Evolutionary conservation across 495 filamentous ascomycete species (phyloP).

Genomic region (Tetracladium setigerum): DNA sequence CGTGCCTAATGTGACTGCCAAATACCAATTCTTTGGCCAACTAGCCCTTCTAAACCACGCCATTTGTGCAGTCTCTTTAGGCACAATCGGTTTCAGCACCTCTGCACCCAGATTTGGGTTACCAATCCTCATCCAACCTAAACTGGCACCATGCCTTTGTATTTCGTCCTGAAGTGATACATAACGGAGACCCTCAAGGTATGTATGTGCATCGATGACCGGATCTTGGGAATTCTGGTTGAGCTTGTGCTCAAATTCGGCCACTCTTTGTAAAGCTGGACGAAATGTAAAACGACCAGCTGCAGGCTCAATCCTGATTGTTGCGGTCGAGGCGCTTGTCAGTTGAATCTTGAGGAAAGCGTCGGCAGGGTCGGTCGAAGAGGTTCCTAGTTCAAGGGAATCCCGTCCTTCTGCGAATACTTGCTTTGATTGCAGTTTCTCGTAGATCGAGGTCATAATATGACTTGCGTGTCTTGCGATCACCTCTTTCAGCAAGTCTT

Average conservation of each 20-base stretch:
- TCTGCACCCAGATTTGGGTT: slow-evolving; percentile 45
- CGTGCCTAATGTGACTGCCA: slow-evolving; percentile 61
- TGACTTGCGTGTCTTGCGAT: slow-evolving; percentile 67
- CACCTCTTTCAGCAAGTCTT: slow-evolving; percentile 60
- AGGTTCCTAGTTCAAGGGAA: slow-evolving; percentile 45
- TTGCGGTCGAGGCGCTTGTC: slow-evolving; percentile 45
- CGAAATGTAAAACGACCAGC: slow-evolving; percentile 48
- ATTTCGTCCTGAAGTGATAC: slow-evolving; percentile 54
- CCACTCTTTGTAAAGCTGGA: slow-evolving; percentile 32
- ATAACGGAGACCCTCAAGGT: slow-evolving; percentile 51
- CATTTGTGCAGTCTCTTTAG: slow-evolving; percentile 48
- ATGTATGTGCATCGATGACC: slow-evolving; percentile 42
- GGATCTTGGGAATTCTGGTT: slow-evolving; percentile 44
- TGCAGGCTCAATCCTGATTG: slow-evolving; percentile 62
- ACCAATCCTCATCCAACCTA: slow-evolving; percentile 53
- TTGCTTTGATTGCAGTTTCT: slow-evolving; percentile 43
- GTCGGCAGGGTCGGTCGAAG: slow-evolving; percentile 53
- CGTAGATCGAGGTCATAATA: slow-evolving; percentile 53
- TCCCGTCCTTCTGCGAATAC: slow-evolving; percentile 51
- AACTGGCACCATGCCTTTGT: slow-evolving; percentile 45
- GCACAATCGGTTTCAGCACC: slow-evolving; percentile 52
- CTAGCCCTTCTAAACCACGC: slow-evolving; percentile 55
- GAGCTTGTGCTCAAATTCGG: slow-evolving; percentile 38
- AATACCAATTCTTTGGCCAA: slow-evolving; percentile 61
- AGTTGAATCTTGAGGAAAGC: slow-evolving; percentile 62